Conservation (phyloP, 208 protist species). For the Lotmaria passim region DNA sequence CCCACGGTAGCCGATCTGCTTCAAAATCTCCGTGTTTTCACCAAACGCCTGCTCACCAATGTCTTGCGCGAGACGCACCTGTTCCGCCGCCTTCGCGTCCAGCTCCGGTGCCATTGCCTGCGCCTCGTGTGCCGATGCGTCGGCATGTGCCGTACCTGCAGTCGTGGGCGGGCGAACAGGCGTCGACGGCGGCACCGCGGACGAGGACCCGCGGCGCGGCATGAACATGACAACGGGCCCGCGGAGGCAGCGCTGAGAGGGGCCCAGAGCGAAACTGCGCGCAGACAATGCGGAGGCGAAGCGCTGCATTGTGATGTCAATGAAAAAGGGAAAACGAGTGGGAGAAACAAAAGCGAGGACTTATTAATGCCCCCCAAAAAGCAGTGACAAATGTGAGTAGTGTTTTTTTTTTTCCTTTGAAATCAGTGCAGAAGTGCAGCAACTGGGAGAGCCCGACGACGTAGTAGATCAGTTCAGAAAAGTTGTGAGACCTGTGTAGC, state of each 20-base stretch:
- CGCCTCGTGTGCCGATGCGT: not conserved
- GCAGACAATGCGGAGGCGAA: not conserved
- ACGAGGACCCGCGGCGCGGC: not conserved
- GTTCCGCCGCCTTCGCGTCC: constrained; percentile 53
- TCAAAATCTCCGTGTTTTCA: constrained; percentile 80
- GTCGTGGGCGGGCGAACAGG: constrained; percentile 2
- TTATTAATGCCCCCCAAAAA: too few relatives aligned
- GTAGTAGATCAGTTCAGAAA: too few relatives aligned
- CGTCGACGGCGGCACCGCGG: constrained; percentile 1
- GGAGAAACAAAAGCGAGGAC: too few relatives aligned
- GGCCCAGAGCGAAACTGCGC: not conserved
- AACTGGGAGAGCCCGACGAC: too few relatives aligned
- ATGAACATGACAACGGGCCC: not conserved
- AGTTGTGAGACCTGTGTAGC: too few relatives aligned
- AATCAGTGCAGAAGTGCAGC: too few relatives aligned
- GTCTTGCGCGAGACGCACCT: constrained; percentile 59
- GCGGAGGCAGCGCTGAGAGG: not conserved
- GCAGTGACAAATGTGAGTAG: too few relatives aligned
- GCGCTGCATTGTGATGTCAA: constrained; percentile 1
- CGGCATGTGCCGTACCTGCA: not conserved
- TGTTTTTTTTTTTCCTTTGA: too few relatives aligned
- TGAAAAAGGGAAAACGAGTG: too few relatives aligned
- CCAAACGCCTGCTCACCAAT: constrained; percentile 74
- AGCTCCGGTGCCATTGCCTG: constrained; percentile 23
- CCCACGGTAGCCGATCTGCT: constrained; percentile 64